phyloP scores from a whole-genome alignment of 352 stramenopile species.

The Thraustochytrium sp. region DNA sequence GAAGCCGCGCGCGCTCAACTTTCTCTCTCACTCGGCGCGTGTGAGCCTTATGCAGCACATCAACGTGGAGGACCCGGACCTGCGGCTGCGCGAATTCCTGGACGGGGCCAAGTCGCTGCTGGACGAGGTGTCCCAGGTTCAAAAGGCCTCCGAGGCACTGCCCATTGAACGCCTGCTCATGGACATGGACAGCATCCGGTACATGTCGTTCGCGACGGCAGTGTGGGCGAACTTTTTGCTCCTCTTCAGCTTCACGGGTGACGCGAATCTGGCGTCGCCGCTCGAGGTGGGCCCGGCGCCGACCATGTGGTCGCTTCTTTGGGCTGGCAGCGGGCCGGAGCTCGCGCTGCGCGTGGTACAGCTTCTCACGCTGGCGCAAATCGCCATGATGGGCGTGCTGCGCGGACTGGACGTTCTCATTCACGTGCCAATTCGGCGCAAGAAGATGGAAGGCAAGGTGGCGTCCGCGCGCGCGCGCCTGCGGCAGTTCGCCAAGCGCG shows the following conservation, averaged over 20 bases:
- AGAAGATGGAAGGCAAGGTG: constrained; percentile 9
- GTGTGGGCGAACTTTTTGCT: constrained; percentile 17
- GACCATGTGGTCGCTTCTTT: no score
- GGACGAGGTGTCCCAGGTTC: constrained; percentile 25
- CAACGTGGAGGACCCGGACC: neutral
- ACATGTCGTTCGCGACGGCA: neutral
- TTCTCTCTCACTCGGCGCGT: constrained; percentile 29
- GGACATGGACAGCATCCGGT: constrained; percentile 14
- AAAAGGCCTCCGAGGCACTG: constrained; percentile 12
- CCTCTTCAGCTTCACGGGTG: neutral
- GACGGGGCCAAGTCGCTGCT: constrained; percentile 6
- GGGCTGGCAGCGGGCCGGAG: neutral
- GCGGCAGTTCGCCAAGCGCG: neutral
- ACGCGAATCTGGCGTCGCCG: neutral
- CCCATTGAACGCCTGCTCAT: constrained; percentile 20
- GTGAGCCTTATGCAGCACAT: constrained; percentile 24
- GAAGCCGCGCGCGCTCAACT: constrained; percentile 21
- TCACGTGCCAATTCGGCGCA: constrained; percentile 23
- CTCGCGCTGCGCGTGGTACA: neutral
- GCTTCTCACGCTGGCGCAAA: neutral
- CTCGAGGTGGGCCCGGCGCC: no score
- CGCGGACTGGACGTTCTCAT: neutral
- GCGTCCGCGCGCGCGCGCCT: neutral
- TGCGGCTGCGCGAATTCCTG: constrained; percentile 23
- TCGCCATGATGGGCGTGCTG: neutral